phyloP scores from a whole-genome alignment of 2,329 filamentous ascomycete genomes.

The Phoma sp. region DNA sequence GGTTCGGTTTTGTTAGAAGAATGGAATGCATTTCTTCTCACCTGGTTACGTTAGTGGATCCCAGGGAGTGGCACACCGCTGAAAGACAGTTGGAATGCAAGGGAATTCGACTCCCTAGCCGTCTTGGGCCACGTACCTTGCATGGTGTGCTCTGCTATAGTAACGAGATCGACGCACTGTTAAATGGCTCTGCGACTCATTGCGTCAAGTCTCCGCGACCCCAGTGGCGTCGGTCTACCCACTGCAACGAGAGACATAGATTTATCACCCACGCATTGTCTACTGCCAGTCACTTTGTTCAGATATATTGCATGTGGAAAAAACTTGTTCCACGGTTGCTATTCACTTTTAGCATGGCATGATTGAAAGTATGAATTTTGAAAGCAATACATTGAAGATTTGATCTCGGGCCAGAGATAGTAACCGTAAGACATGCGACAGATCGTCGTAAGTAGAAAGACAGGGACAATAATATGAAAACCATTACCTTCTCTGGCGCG shows the following conservation, averaged over 20 bases:
- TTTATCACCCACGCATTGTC: not conserved
- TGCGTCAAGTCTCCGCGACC: not conserved
- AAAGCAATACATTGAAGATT: too few relatives aligned
- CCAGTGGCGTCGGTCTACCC: not conserved
- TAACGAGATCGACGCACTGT: not conserved
- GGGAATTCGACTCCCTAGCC: not conserved
- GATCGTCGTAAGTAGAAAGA: not conserved
- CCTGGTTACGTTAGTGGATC: constrained; percentile 1
- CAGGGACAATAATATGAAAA: not conserved
- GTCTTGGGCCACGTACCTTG: not conserved
- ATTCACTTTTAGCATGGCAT: not conserved
- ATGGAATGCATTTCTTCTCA: constrained; percentile 5
- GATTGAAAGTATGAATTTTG: too few relatives aligned
- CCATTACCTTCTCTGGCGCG: not conserved
- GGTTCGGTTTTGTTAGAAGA: not conserved
- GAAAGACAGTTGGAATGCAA: constrained; percentile 4
- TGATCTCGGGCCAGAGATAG: too few relatives aligned
- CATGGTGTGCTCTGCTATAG: not conserved
- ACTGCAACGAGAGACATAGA: not conserved
- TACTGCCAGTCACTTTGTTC: not conserved
- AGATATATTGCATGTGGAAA: not conserved
- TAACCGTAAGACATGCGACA: not conserved
- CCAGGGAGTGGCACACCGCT: not conserved
- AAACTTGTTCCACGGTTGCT: too few relatives aligned
- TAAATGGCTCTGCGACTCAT: not conserved